These are phyloP conservation scores for Trichoderma citrinoviride DNA, from an alignment of 2,329 filamentous ascomycete species.

Conservation along the genomic window DNA sequence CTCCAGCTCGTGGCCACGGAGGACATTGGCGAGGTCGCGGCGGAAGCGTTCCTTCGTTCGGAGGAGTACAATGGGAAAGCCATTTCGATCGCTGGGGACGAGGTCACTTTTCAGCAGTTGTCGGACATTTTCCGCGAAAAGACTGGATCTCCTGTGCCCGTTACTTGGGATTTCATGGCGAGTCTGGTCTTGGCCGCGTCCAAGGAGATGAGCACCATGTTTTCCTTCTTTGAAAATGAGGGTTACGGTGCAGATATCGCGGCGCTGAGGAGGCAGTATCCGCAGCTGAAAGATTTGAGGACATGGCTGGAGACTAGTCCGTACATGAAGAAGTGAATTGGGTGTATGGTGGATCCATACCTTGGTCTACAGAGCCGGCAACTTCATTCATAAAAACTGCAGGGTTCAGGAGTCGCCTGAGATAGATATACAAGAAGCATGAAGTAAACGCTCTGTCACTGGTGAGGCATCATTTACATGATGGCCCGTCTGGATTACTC, in stretches of 20 bases:
- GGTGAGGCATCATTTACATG: background rate
- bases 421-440: too few relatives aligned
- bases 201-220: conserved; percentile 7
- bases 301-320: background rate
- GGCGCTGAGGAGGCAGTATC: background rate
- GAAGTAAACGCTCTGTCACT: conserved; percentile 6
- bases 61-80: background rate
- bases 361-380: too few relatives aligned
- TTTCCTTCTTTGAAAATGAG: background rate
- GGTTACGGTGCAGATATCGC: background rate
- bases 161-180: background rate
- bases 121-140: background rate
- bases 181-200: background rate
- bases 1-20: background rate
- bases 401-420: background rate
- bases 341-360: background rate
- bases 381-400: background rate
- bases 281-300: background rate
- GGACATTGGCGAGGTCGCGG: background rate
- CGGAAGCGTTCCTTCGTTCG: background rate
- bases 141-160: background rate
- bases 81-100: background rate
- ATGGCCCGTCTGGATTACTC: background rate
- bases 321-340: background rate
- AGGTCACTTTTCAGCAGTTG: background rate